Evolutionary conservation across 2,329 filamentous ascomycete species (phyloP), one percentile per base, ranked within the genome.

Genomic region (Alternaria ventricosa): DNA sequence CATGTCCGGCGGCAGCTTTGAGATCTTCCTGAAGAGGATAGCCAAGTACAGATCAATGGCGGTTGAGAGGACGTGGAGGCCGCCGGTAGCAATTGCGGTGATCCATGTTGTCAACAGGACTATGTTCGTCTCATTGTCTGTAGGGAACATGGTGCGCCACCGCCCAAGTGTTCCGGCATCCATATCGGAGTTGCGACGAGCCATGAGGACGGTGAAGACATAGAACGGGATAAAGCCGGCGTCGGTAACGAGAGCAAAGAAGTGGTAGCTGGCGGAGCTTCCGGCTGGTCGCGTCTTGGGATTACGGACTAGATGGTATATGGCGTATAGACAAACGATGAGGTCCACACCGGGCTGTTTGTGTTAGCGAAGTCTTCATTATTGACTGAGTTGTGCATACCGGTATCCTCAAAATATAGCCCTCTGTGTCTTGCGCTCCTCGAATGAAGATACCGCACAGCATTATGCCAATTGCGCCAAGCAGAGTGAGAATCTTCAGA

Each of bases 191-290:
- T 89, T 85, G 30, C 82, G 82, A 58, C 85, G 83, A 5, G 86
- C 80, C 60, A 88, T 80, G 53, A 88, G 81, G 10, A 85, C 83
- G 9, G 86, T 87, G 75, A 89, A 89, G 62, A 86, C 83, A 68
- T 88, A 89, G 76, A 90, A 89, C 0, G 88, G 87, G 33, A 90
- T 84, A 57, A 90, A 81, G 18, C 86, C 86, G n/a, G 84, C 81
- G 78, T 98, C 95, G 45, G 91, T 87, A 46, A 93, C 82, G 11
- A 88, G 85, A 3, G 94, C 89, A 78, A 97, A 98, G 61, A 96
- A 82, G 80, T 96, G 93, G 80, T 98, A 98, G 67, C 93, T 95
- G 13, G 93, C 90, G 18, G 93, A 92, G 22, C 93, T 97, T 4
- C 85, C 90, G 0, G 95, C 90, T 0, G 94, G 89, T 55, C 94